Base-by-base conservation (phyloP, 1,284 basidiomycete species). In the Ustilago hordei region DNA sequence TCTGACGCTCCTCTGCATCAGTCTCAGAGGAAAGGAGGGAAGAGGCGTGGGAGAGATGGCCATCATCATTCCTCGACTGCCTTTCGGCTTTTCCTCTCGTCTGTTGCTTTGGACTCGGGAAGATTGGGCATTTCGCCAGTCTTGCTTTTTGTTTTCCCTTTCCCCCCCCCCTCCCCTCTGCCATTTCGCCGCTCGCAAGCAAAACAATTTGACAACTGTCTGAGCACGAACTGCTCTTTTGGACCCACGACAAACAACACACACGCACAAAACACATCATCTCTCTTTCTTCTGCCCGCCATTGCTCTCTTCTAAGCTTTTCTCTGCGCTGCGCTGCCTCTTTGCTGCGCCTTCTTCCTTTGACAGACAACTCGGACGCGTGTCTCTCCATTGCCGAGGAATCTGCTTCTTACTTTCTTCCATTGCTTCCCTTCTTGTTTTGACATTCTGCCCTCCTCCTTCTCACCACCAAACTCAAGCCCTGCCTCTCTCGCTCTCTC, bases 361-460 rank as follows among this genome's bases (percentile, higher is more conserved):
- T 36, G 34, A 54, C 52, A 36, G 34, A 36, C 52, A 36, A 36
- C 63, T 60, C 62, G 47, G 57, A 60, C 54, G 62, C 57, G 45
- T 47, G 50, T 38, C 19, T 43, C 36, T 57, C 48, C 55, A 41
- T 69, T 56, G 66, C 55, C 66, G 60, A 65, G 63, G 55, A 63
- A 63, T 63, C 54, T 60, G 47, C 35, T 48, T 45, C 28, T 45
- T 31, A n/a, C 45, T 36, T 50, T n/a, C 19, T 17, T 17, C 15
- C 39, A 17, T 17, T 15, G 39, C 39, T 38, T 38, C 9, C 36
- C 36, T 23, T 32, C 8, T 50, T 50, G 23, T 28, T 23, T 32
- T 50, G 19, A 1, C 45, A n/a, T 17, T 19, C 36, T 39, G 9
- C 39, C 34, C 43, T 47, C 47, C 52, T 19, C 39, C 53, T 55